These are phyloP conservation scores for Fistulinella prunicolor DNA, from an alignment of 768 basidiomycete species.

Conservation along the genomic window DNA sequence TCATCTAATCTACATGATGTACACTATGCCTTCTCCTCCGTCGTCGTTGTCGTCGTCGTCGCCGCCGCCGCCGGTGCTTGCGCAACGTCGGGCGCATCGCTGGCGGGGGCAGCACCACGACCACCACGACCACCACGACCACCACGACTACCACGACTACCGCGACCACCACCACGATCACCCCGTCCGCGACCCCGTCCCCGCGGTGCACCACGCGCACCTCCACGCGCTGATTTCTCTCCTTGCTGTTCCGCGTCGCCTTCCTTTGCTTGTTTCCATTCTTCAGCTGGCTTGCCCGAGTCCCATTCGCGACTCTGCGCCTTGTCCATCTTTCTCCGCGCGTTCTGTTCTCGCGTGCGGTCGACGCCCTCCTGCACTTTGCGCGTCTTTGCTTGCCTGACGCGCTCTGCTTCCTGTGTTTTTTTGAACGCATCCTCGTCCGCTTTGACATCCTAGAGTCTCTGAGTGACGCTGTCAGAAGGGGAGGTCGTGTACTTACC, in stretches of 20 bases:
- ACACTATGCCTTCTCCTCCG: neutral
- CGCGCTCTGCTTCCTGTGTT: slow-evolving; percentile 62
- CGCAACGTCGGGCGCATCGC: neutral
- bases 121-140: neutral
- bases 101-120: neutral
- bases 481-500: slow-evolving; percentile 36
- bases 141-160: too few species aligned
- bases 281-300: slow-evolving; percentile 53
- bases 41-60: slow-evolving; percentile 4
- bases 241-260: slow-evolving; percentile 19
- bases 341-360: slow-evolving; percentile 72
- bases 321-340: slow-evolving; percentile 80
- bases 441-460: slow-evolving; percentile 66
- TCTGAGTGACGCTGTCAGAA: neutral
- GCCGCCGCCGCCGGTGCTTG: neutral
- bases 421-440: slow-evolving; percentile 78
- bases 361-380: slow-evolving; percentile 70
- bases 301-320: slow-evolving; percentile 81
- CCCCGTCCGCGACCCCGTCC: slow-evolving; percentile 39
- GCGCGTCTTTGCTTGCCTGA: slow-evolving; percentile 52
- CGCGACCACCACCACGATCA: slow-evolving; percentile 6
- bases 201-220: slow-evolving; percentile 29
- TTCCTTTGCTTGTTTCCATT: slow-evolving; percentile 7
- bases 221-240: slow-evolving; percentile 30
- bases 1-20: slow-evolving; percentile 11